Conservation (phyloP, 495 filamentous ascomycete species). For the Talaromyces wortmannii region DNA sequence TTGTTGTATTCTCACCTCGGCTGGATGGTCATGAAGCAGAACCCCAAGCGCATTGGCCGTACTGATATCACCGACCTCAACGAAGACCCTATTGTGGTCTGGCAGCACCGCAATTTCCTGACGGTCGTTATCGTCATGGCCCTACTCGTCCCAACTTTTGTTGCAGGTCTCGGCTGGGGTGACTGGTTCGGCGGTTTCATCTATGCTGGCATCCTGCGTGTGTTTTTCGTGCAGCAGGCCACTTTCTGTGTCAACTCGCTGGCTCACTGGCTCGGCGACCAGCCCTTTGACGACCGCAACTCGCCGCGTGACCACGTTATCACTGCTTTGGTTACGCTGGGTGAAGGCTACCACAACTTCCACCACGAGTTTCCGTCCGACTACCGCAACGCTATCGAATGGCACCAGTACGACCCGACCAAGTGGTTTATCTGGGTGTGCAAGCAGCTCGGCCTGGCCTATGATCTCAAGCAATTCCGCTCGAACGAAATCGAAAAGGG, state of each 20-base stretch:
- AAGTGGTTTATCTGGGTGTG: slow-evolving; percentile 95
- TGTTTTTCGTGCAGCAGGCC: slow-evolving; percentile 98
- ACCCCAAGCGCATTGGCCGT: slow-evolving; percentile 86
- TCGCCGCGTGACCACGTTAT: slow-evolving; percentile 94
- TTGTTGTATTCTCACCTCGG: slow-evolving; percentile 94
- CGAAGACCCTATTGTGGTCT: slow-evolving; percentile 87
- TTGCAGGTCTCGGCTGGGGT: slow-evolving; percentile 82
- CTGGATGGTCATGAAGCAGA: slow-evolving; percentile 92
- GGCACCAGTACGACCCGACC: slow-evolving; percentile 98
- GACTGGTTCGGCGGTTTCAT: slow-evolving; percentile 90
- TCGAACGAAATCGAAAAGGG: slow-evolving; percentile 99
- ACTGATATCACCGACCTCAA: slow-evolving; percentile 97
- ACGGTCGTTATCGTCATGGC: slow-evolving; percentile 85
- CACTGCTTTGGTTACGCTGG: slow-evolving; percentile 91
- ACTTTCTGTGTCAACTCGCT: slow-evolving; percentile 99
- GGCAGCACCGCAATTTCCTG: slow-evolving; percentile 92
- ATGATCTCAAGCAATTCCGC: slow-evolving; percentile 95
- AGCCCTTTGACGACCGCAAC: slow-evolving; percentile 99
- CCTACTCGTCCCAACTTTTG: slow-evolving; percentile 71
- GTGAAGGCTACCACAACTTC: slow-evolving; percentile 99
- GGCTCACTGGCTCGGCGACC: slow-evolving; percentile 98
- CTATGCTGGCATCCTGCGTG: slow-evolving; percentile 90
- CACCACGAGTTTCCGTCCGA: slow-evolving; percentile 99
- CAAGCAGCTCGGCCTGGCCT: slow-evolving; percentile 92
- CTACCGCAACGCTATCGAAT: slow-evolving; percentile 97